Evolutionary conservation across 2,329 filamentous ascomycete species (phyloP), one percentile per base, ranked within the genome.

Genomic region (Paraphaeosphaeria sporulosa): DNA sequence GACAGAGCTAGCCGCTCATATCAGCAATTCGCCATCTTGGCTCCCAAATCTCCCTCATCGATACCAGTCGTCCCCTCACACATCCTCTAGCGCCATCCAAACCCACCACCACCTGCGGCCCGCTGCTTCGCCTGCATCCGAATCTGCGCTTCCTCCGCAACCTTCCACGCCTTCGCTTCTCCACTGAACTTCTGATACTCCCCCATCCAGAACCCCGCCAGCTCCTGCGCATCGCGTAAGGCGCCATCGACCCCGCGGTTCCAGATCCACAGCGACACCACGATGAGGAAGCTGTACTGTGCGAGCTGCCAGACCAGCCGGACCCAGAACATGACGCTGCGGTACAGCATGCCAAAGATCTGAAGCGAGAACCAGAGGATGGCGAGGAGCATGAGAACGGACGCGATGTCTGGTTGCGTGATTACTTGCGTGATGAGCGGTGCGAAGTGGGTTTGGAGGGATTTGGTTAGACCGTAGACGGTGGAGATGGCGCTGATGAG

Each of bases 321-420:
- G 55, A 93, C 86, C 87, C 92, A 93, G 81, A 89, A 96, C 72
- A 93, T 81, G 59, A 96, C 83, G 21, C 92, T 80, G 61, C 92
- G 86, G 62, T 89, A 87, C 19, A 93, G 81, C 80, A 90, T 90
- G 74, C 89, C 85, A 64, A 89, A 79, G 44, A 95, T 81, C 65
- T 87, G 86, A 60, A 89, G 78, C 13, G 83, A 84, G 58, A 94
- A 75, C 72, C 93, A 82, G 54, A 94, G 77, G 57, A 88, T 79
- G 32, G 88, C 67, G 47, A 89, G 78, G 4, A 91, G 80, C 9
- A 89, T 70, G 15, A 82, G 80, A 54, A 90, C 78, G 10, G 85
- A 81, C 49, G 84, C 76, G 57, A 84, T 75, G 69, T 83, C 81
- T 54, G 81, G 81, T 60, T 76, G 66, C 0, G 71, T 70, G 21